A percentile compares a stretch with the other conserved stretches of the same genome.
phyloP scores from a whole-genome alignment of 768 basidiomycete species.

The Boletus speciosus region DNA sequence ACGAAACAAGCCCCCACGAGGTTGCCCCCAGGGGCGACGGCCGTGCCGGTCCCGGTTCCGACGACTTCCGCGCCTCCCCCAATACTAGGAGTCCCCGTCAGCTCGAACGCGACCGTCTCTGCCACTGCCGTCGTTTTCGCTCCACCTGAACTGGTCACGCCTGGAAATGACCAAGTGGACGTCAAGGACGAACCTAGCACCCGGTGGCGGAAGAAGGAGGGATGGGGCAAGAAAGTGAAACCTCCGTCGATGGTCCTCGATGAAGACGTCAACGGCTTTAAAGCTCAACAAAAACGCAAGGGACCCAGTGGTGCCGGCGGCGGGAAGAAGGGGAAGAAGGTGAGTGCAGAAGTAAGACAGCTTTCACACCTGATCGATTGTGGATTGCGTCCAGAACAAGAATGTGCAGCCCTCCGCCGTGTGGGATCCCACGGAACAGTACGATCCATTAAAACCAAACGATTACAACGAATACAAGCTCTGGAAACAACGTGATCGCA shows the following conservation, averaged over 20 bases:
- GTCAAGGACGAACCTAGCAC: conserved; percentile 27
- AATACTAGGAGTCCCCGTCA: conserved; percentile 29
- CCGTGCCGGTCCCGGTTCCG: conserved; percentile 41
- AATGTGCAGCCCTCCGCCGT: conserved; percentile 46
- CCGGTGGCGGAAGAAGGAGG: conserved; percentile 45
- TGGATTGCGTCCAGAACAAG: conserved; percentile 48
- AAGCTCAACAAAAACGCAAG: conserved; percentile 50
- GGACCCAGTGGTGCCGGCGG: conserved; percentile 42
- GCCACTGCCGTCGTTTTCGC: conserved; percentile 69
- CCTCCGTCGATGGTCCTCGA: conserved; percentile 89
- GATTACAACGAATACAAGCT: conserved; percentile 87
- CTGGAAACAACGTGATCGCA: conserved; percentile 73
- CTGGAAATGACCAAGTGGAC: conserved; percentile 25
- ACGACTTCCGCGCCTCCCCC: conserved; percentile 35
- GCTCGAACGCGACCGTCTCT: conserved; percentile 36
- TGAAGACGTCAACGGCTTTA: conserved; percentile 85
- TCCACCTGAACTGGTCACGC: conserved; percentile 52
- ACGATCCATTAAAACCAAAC: conserved; percentile 81
- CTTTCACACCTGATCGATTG: conserved; percentile 1
- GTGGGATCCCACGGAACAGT: conserved; percentile 79
- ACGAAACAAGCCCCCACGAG: conserved; percentile 45
- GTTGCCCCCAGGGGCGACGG: conserved; percentile 50
- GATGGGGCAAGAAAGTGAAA: conserved; percentile 87
- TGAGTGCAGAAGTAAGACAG: conserved; percentile 22
- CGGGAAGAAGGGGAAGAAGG: conserved; percentile 60